Evolutionary conservation across 768 basidiomycete species (phyloP), one percentile per base, ranked within the genome.

Genomic region (Candolleomyces eurysporus): DNA sequence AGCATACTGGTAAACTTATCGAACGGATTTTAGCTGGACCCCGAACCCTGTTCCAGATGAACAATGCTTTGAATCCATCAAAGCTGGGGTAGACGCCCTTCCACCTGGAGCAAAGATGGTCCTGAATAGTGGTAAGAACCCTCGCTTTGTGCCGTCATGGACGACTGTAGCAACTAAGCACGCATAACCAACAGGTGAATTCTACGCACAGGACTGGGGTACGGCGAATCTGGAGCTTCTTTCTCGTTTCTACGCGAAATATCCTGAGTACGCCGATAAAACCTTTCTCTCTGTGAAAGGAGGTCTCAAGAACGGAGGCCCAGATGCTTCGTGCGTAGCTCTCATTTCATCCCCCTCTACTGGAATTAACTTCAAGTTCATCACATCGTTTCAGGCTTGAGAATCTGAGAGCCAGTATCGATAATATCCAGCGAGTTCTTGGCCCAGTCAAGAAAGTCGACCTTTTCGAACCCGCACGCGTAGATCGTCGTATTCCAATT

Each of bases 61-160:
- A 57, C 78, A 84, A 39, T 82, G 82, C 9, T 88, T 90, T 62
- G 83, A 80, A 26, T 75, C 85, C 2, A 87, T 90, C 75, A 85
- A 83, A 68, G 79, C 79, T 4, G 79, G 79, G 6, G 66, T 83
- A 59, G 75, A 80, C 45, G 69, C 74, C 0, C 68, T 82, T 42
- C 80, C 81, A 4, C 63, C 73, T 0, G 81, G 78, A 16, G 72
- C 70, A 36, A 84, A 84, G 68, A 79, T 82, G 67, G 61, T 84
- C 48, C 62, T 87, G 64, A 85, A 85, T 65, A 61, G 54, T 42
- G 65, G 68, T 67, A 54, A n/a, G 67, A 14, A 17, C 7, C 11
- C 14, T 9, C 54, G 26, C 26, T 26, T 26, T 26, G 26, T 26
- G 26, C 26, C 4, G 4, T 4, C 26, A 26, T 4, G 26, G 26